phyloP scores from a whole-genome alignment of 1,284 basidiomycete species.

The Puccinia polysora region DNA sequence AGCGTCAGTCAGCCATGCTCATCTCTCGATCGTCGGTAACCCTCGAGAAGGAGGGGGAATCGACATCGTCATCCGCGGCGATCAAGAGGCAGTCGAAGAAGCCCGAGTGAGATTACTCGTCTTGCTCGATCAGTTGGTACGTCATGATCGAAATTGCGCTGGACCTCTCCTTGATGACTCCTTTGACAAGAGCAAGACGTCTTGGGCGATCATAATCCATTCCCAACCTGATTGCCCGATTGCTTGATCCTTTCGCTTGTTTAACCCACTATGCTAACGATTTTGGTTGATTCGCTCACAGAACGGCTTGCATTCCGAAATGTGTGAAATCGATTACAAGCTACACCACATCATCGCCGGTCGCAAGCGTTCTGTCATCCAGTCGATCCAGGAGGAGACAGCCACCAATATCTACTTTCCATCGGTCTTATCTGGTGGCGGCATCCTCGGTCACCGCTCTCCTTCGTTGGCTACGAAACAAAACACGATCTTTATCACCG shows the following conservation, averaged over 20 bases:
- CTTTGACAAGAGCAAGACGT: neutral
- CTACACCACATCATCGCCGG: slow-evolving; percentile 86
- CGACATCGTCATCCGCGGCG: slow-evolving; percentile 81
- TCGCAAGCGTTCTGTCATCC: slow-evolving; percentile 78
- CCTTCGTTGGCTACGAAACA: slow-evolving; percentile 56
- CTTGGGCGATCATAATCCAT: slow-evolving; percentile 14
- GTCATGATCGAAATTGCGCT: slow-evolving; percentile 56
- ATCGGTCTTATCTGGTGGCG: slow-evolving; percentile 74
- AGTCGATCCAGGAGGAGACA: slow-evolving; percentile 93
- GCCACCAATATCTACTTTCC: slow-evolving; percentile 95
- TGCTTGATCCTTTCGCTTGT: neutral
- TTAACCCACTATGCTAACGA: neutral
- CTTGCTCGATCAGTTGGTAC: slow-evolving; percentile 85
- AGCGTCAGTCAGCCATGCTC: slow-evolving; percentile 76
- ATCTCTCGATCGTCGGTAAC: slow-evolving; percentile 67
- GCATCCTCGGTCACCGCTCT: slow-evolving; percentile 60
- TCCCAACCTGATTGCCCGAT: neutral
- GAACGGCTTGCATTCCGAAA: slow-evolving; percentile 82
- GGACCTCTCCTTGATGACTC: slow-evolving; percentile 8
- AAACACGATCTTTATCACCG: slow-evolving; percentile 91
- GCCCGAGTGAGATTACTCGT: slow-evolving; percentile 85
- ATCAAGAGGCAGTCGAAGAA: slow-evolving; percentile 79
- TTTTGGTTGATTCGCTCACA: slow-evolving; percentile 53
- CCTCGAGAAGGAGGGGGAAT: slow-evolving; percentile 73
- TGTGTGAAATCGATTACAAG: slow-evolving; percentile 91